phyloP scores from a whole-genome alignment of 75 land plant genomes.

The Azolla pinnata region DNA sequence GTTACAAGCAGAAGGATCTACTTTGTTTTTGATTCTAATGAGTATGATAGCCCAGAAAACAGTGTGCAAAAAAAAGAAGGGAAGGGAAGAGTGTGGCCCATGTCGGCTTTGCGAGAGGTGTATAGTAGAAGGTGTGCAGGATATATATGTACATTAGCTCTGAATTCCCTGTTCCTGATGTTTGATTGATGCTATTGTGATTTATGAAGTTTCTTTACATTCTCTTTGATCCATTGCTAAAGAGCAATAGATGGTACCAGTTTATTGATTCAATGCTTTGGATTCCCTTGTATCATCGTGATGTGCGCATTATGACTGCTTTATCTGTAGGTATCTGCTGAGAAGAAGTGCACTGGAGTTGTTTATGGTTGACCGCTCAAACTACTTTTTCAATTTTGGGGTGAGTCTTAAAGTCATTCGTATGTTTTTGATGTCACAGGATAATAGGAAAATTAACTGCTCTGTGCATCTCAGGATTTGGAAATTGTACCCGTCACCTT shows the following conservation, averaged over 20 bases:
- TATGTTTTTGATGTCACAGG: too few species aligned
- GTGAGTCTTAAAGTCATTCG: too few species aligned
- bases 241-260: too few species aligned
- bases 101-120: conserved; percentile 77
- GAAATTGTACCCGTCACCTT: too few species aligned
- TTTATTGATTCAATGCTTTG: too few species aligned
- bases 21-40: conserved; percentile 71
- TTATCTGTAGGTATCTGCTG: conserved; percentile 60
- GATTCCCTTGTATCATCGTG: too few species aligned
- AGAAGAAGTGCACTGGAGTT: conserved; percentile 93
- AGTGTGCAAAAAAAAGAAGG: conserved; percentile 20
- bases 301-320: too few species aligned
- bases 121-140: conserved; percentile 85
- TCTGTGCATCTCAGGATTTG: too few species aligned
- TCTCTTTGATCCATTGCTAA: too few species aligned
- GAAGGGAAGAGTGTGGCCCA: conserved; percentile 57
- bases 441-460: too few species aligned
- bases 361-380: conserved; percentile 93
- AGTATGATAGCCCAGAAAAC: conserved; percentile 19
- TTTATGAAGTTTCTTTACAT: neutral
- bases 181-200: neutral
- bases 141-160: neutral
- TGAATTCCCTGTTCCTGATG: neutral
- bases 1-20: conserved; percentile 70
- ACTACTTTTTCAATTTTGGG: conserved; percentile 94